These are phyloP conservation scores for Phytophthora europaea DNA, from an alignment of 352 stramenopile species.

Conservation along the genomic window DNA sequence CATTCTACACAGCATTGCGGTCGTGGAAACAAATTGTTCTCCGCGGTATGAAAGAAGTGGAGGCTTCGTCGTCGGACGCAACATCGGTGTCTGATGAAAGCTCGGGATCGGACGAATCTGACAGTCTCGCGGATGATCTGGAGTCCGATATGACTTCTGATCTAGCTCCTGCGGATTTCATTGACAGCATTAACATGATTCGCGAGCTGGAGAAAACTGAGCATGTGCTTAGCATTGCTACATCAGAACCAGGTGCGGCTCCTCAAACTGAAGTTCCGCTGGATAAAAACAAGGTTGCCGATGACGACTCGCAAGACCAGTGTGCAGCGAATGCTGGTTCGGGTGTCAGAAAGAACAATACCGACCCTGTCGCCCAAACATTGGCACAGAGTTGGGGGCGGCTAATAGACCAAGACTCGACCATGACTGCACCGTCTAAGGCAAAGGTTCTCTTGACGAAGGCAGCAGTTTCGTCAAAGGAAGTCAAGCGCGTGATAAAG, in stretches of 20 bases:
- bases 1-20: too few relatives aligned
- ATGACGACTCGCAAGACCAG: too few relatives aligned
- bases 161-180: slow-evolving; percentile 7
- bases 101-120: background rate
- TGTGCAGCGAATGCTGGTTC: too few relatives aligned
- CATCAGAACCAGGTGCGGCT: background rate
- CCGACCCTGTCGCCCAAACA: too few relatives aligned
- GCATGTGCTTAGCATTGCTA: background rate
- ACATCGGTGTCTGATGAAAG: background rate
- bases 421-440: too few relatives aligned
- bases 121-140: background rate
- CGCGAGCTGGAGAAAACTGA: slow-evolving; percentile 7
- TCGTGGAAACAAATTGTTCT: too few relatives aligned
- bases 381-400: too few relatives aligned
- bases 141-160: slow-evolving; percentile 1
- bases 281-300: background rate
- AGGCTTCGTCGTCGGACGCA: background rate
- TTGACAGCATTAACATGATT: slow-evolving; percentile 11
- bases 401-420: too few relatives aligned
- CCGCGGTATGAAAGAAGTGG: background rate
- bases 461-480: too few relatives aligned
- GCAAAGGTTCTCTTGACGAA: too few relatives aligned
- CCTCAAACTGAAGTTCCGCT: slow-evolving; percentile 2
- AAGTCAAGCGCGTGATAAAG: too few relatives aligned
- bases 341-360: too few relatives aligned